Conservation (phyloP, 768 basidiomycete species). For the Hypholoma sublateritium region DNA sequence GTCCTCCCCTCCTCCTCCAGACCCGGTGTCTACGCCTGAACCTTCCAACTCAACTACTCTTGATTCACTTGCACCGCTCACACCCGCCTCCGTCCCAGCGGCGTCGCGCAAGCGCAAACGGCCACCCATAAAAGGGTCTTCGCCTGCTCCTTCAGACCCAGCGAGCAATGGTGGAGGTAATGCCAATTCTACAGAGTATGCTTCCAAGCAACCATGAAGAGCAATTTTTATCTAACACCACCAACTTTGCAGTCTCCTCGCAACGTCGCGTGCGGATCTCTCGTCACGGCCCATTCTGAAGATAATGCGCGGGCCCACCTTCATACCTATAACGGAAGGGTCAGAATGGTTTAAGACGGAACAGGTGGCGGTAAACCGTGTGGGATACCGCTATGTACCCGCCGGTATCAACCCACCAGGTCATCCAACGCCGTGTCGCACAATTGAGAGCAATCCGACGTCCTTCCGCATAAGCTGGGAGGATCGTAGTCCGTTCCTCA, state of each 20-base stretch:
- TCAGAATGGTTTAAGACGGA: conserved; percentile 69
- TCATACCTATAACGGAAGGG: conserved; percentile 55
- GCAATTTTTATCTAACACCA: not conserved
- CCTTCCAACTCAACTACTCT: not conserved
- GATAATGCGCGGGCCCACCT: conserved; percentile 73
- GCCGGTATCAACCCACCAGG: conserved; percentile 70
- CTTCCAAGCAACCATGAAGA: conserved; percentile 3
- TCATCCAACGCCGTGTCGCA: conserved; percentile 62
- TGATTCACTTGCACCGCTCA: conserved; percentile 8
- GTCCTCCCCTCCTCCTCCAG: conserved; percentile 31
- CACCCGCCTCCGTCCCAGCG: conserved; percentile 13
- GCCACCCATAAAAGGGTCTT: conserved; percentile 44
- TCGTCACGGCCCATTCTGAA: conserved; percentile 68
- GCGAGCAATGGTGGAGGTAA: conserved; percentile 30
- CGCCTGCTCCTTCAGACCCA: conserved; percentile 61
- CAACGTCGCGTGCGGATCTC: conserved; percentile 62
- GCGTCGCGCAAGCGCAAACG: conserved; percentile 59
- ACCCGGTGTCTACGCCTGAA: conserved; percentile 10
- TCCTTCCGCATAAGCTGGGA: conserved; percentile 84
- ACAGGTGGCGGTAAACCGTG: conserved; percentile 67
- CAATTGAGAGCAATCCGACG: conserved; percentile 77
- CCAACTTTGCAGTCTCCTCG: conserved; percentile 43
- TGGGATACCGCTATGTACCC: conserved; percentile 79
- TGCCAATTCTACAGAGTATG: conserved; percentile 38
- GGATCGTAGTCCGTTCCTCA: conserved; percentile 80